Base-by-base conservation (phyloP, 2,329 filamentous ascomycete genomes). In the Aspergillus sp. region DNA sequence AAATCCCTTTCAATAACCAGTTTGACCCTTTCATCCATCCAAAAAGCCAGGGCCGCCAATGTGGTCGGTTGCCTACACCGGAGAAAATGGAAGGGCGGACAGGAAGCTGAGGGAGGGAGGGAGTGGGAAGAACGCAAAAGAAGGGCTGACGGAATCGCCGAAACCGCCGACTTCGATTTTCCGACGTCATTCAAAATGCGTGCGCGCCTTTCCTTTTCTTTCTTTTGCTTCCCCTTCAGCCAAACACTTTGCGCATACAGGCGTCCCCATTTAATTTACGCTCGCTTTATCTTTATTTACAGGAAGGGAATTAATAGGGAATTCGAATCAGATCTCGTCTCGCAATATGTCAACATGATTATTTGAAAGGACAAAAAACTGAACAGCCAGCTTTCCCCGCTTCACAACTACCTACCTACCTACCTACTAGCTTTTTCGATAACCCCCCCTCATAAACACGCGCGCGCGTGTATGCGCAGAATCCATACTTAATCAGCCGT, bases 141-240 rank as follows among this genome's bases (percentile, higher is more conserved):
- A 36, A 36, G 32, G 32, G 21, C 28, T 28, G 13, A 32, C 25
- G 32, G 32, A n/a, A 13, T 39, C 36, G 39, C 49, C 17, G 28
- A 52, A 32, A 55, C 52, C 23, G 52, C 52, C 52, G 38, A 30
- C 38, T 13, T 45, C 32, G 28, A 43, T 55, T 43, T 55, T 45
- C 51, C 52, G 23, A 55, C 52, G 52, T 55, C 52, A 55, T 55
- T 30, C 23, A 28, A 55, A 19, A 45, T 45, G 19, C 41, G 21
- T 5, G 41, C 25, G 41, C 25, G 25, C 17, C 41, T 36, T 36
- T 36, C 28, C n/a, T 43, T 19, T 43, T 43, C 39, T 43, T 9
- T 43, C 39, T 43, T 43, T 17, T 19, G 3, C 19, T 19, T 23
- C 21, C 15, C 45, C 45, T 49, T 25, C 45, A 49, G 23, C 23